A percentile compares a stretch with the other conserved stretches of the same genome.
phyloP scores from a whole-genome alignment of 805 yeast species.

The Maudiozyma pseudohumilis region DNA sequence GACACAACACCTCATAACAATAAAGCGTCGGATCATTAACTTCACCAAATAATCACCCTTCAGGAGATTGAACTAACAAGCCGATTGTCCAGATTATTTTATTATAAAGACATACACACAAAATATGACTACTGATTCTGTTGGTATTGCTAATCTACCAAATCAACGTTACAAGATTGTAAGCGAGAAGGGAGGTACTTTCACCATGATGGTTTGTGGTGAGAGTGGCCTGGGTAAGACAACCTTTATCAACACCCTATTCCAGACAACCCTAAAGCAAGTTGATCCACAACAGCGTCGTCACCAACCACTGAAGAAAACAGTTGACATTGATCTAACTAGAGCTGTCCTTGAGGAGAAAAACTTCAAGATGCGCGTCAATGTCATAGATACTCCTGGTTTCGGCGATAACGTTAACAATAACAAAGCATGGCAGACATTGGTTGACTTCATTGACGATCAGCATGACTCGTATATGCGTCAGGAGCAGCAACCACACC shows the following conservation, averaged over 20 bases:
- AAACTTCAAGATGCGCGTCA: conserved; percentile 66
- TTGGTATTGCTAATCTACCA: conserved; percentile 65
- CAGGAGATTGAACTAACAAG: too few species aligned
- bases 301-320: conserved; percentile 45
- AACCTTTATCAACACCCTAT: conserved; percentile 79
- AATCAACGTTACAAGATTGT: conserved; percentile 71
- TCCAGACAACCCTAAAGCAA: conserved; percentile 62
- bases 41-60: too few species aligned
- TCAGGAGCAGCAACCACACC: conserved; percentile 85
- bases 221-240: conserved; percentile 89
- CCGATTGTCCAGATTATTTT: too few species aligned
- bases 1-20: too few species aligned
- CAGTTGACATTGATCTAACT: conserved; percentile 68
- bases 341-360: conserved; percentile 80
- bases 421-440: conserved; percentile 75
- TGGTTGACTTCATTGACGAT: conserved; percentile 81
- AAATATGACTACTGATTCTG: conserved; percentile 26
- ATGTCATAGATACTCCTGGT: conserved; percentile 87
- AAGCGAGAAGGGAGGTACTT: conserved; percentile 63
- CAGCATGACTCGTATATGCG: conserved; percentile 84
- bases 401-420: conserved; percentile 88
- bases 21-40: too few species aligned
- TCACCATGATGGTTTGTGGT: conserved; percentile 80
- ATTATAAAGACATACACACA: too few species aligned
- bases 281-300: conserved; percentile 34